Base-by-base conservation (phyloP, 345 rosid species). In the Corymbia maculata region DNA sequence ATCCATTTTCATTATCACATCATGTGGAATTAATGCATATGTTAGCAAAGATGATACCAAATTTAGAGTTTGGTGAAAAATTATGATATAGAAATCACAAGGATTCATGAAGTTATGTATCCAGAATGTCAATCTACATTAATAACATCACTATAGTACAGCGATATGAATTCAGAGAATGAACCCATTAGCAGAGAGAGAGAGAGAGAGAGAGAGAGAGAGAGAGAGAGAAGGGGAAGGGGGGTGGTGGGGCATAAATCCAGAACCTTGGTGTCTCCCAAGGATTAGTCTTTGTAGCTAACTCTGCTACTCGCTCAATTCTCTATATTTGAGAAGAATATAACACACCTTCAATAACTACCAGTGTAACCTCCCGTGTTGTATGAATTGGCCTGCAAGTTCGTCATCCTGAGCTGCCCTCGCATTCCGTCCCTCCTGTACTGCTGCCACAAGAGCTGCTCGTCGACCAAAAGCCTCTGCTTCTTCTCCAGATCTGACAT, bases 401-500 rank as follows among this genome's bases (percentile, higher is more conserved):
- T 91, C 32, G 87, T n/a, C 32, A 91, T 36, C 22, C 92, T 93
- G 68, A 89, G 61, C 53, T 93, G 94, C 36, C 96, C 97, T 89
- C 88, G 94, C 93, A 93, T 89, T 52, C 97, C 95, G 87, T 91
- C 86, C 28, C 89, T 91, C 32, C 91, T 88, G 80, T 93, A 94
- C 51, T 93, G 94, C 82, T 92, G 94, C 95, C 95, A 95, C 93
- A 94, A 89, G 13, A 90, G 51, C 88, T 93, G 95, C 88, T 95
- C 95, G 44, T 94, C 95, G 57, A 87, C 70, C 90, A 94, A 86
- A 52, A 93, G 75, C 89, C 88, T 91, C 87, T 94, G 96, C 88
- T 94, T 94, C 92, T 92, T 94, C 90, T 92, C 97, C 88, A 94
- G 61, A 84, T 94, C 96, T 7, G 95, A 92, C 93, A 95, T 92